These are phyloP conservation scores for Posidonia australis DNA, from an alignment of 106 monocot genomes.

Conservation along the genomic window DNA sequence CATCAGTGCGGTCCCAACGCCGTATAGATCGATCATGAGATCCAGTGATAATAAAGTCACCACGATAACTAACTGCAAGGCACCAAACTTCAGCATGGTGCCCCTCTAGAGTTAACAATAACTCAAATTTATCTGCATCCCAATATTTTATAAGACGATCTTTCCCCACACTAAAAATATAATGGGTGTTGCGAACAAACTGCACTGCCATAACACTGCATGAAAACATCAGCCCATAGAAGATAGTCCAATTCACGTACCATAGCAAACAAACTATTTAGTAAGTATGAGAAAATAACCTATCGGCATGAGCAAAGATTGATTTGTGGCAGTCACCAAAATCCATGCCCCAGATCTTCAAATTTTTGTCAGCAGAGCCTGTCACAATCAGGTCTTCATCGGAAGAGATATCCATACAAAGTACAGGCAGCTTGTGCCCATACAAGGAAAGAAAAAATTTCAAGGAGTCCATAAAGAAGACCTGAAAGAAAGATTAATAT, in stretches of 20 bases:
- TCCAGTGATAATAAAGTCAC: constrained; percentile 87
- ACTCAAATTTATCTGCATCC: constrained; percentile 98
- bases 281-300: constrained; percentile 26
- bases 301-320: constrained; percentile 88
- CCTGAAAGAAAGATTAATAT: constrained; percentile 31
- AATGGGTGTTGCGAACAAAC: constrained; percentile 84
- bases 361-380: constrained; percentile 93
- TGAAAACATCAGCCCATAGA: background rate
- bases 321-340: constrained; percentile 95
- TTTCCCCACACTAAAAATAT: constrained; percentile 92
- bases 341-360: constrained; percentile 98
- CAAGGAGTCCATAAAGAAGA: constrained; percentile 74
- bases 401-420: constrained; percentile 98
- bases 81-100: constrained; percentile 96
- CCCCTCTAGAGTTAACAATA: constrained; percentile 79
- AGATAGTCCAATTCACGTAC: background rate
- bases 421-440: constrained; percentile 88
- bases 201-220: constrained; percentile 87
- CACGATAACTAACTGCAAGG: constrained; percentile 71
- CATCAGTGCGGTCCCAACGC: constrained; percentile 91
- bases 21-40: constrained; percentile 97
- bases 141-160: constrained; percentile 90
- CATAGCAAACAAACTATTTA: background rate
- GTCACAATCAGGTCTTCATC: constrained; percentile 87
- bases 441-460: constrained; percentile 67